These are phyloP conservation scores for Coprinopsis marcescibilis DNA, from an alignment of 768 basidiomycete species.

Conservation along the genomic window DNA sequence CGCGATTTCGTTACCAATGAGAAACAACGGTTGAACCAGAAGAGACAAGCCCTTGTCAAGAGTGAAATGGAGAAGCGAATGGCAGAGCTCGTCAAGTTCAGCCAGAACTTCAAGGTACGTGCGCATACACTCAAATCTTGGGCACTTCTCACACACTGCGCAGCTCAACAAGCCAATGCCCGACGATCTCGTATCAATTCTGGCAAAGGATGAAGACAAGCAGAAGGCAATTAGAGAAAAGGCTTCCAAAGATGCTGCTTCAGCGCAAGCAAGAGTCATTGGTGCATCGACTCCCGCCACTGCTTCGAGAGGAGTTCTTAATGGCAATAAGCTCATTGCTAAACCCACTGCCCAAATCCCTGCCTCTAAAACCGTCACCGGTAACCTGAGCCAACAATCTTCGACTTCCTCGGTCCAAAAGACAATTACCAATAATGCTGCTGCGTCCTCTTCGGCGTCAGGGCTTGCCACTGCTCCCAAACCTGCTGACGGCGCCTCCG, in stretches of 20 bases:
- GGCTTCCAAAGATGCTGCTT: constrained; percentile 60
- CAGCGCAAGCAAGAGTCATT: constrained; percentile 64
- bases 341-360: constrained; percentile 18
- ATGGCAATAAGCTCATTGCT: constrained; percentile 29
- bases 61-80: constrained; percentile 93
- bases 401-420: constrained; percentile 7
- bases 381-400: constrained; percentile 2
- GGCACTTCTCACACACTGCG: constrained; percentile 1
- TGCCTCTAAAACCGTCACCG: constrained; percentile 2
- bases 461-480: constrained; percentile 25
- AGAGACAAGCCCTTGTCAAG: constrained; percentile 84
- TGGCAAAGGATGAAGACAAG: constrained; percentile 92
- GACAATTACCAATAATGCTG: constrained; percentile 11
- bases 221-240: constrained; percentile 80
- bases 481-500: constrained; percentile 12
- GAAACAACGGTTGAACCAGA: constrained; percentile 84
- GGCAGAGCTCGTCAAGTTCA: constrained; percentile 91
- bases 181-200: constrained; percentile 85
- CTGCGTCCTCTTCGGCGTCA: constrained; percentile 15
- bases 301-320: constrained; percentile 37
- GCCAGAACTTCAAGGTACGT: constrained; percentile 86
- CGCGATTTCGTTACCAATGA: constrained; percentile 90
- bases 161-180: constrained; percentile 94
- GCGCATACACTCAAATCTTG: constrained; percentile 3
- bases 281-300: constrained; percentile 51